Evolutionary conservation across 2,329 filamentous ascomycete species (phyloP), one percentile per base, ranked within the genome.

Genomic region (Alternaria longipes): DNA sequence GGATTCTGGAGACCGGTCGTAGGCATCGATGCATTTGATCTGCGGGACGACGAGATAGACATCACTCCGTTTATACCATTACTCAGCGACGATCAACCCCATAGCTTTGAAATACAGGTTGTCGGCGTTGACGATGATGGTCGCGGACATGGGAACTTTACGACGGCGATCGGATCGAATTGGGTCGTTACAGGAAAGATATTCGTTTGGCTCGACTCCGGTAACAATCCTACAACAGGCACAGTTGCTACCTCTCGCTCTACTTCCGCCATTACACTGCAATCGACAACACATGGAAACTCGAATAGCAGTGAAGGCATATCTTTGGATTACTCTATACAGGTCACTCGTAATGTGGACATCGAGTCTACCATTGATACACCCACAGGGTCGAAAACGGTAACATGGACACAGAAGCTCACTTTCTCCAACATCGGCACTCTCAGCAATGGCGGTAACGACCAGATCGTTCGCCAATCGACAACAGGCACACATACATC

Each of bases 121-220:
- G 84, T 84, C 0, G 91, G 91, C 0, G 80, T 94, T 8, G 78
- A 87, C 46, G 87, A 91, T 64, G 79, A 85, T 56, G 82, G 82
- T 1, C 74, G 79, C 12, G 83, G 82, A 8, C 78, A 73, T 20
- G 85, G 83, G 1, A 75, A 71, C 1, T 74, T 90, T 7, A 85
- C 85, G 0, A 76, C 84, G 22, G 84, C 83, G 0, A 87, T 91
- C 3, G 86, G 84, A n/a, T 85, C 83, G 54, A 87, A 87, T 70
- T 95, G 92, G 92, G 85, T 90, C 16, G 85, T 95, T 3, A 90
- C 89, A 0, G 92, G 91, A 40, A 95, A 94, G 76, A 82, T 94
- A 11, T 94, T 95, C 73, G 68, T 93, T n/a, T 95, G 91, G 87
- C 82, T 90, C 0, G 88, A 90, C 67, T 65, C 79, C 3, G 73